Percentiles rank a stretch among this genome's conserved stretches.
These are phyloP conservation scores for Saccharomycopsis fibuligera DNA, from an alignment of 805 yeast genomes.

Conservation along the genomic window DNA sequence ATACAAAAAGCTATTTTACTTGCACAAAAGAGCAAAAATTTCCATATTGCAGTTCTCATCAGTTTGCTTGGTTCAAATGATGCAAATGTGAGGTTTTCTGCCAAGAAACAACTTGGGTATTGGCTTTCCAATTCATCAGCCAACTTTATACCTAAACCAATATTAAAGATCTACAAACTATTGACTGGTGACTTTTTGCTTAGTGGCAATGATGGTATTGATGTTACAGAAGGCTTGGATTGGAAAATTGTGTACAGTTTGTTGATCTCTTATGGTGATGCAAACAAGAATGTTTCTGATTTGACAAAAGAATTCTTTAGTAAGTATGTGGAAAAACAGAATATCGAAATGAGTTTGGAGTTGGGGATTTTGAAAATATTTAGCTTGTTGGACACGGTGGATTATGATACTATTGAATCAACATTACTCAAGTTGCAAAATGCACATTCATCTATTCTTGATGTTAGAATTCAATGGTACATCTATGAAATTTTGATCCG, in stretches of 20 bases:
- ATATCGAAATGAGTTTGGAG: constrained; percentile 22
- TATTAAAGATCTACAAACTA: constrained; percentile 57
- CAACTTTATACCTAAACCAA: constrained; percentile 43
- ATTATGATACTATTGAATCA: constrained; percentile 5
- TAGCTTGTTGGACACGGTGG: constrained; percentile 23
- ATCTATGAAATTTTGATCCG: constrained; percentile 37
- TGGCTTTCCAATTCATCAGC: constrained; percentile 50
- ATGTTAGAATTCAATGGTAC: constrained; percentile 46
- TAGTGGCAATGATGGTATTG: constrained; percentile 28
- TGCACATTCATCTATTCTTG: constrained; percentile 24
- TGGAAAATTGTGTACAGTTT: constrained; percentile 64
- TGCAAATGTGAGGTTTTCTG: constrained; percentile 45
- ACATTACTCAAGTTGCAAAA: constrained; percentile 22
- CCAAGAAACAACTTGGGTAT: constrained; percentile 53
- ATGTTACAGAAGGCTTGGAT: constrained; percentile 41
- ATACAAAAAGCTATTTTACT: constrained; percentile 52
- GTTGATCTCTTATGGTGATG: constrained; percentile 56
- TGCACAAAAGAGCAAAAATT: constrained; percentile 56
- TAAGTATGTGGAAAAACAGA: constrained; percentile 17
- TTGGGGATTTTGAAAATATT: constrained; percentile 29
- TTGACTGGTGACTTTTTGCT: constrained; percentile 46
- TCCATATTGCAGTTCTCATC: constrained; percentile 64
- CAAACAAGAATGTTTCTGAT: constrained; percentile 31
- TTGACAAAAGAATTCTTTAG: constrained; percentile 28
- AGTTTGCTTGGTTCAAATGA: constrained; percentile 71